Evolutionary conservation across 208 protist genomes (phyloP), one percentile per base, ranked within the genome.

Genomic region (Spongospora subterranea): DNA sequence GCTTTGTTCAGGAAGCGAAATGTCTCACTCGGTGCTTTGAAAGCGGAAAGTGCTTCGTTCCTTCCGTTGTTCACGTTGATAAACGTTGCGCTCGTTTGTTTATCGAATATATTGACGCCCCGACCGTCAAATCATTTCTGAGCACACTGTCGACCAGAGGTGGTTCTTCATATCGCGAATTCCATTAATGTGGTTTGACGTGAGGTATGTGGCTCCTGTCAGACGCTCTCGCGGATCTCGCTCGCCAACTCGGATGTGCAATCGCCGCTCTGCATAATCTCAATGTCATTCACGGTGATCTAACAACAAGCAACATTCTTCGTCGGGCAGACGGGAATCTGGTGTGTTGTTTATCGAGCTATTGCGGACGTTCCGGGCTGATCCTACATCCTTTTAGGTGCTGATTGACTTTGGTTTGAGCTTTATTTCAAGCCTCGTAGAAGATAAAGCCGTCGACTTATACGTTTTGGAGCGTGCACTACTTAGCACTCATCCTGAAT

Each of bases 391-490:
- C 0, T 29, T 20, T 32, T 41, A 90, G 66, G 94, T 97, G 11
- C 94, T 98, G 20, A 97, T 99, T 50, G 98, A 99, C 93, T 99
- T 99, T 94, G 98, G 98, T 0, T 94, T 99, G 0, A 96, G 96
- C 43, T 97, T 93, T 88, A 92, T 96, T 24, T 97, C 97, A 77
- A 95, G 90, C 39, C 94, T 93, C 40, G 90, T 92, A 0, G 98
- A 99, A 94, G 98, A 99, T 92, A 97, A 97, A 41, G 98, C 98
- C 0, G 98, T 99, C 0, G 98, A 99, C 93, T 93, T 99, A 0
- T 99, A 99, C 91, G 98, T 99, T 46, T 94, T 99, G 0, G 97
- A 99, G 94, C 93, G 97, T n/a, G 98, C 98, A 17, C 95, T 99
- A 60, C 77, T 95, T 0, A 96, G 95, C 0, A 98, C 98, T 0